Evolutionary conservation across 1,284 basidiomycete species (phyloP).

Genomic region (Wolfiporia cocos): DNA sequence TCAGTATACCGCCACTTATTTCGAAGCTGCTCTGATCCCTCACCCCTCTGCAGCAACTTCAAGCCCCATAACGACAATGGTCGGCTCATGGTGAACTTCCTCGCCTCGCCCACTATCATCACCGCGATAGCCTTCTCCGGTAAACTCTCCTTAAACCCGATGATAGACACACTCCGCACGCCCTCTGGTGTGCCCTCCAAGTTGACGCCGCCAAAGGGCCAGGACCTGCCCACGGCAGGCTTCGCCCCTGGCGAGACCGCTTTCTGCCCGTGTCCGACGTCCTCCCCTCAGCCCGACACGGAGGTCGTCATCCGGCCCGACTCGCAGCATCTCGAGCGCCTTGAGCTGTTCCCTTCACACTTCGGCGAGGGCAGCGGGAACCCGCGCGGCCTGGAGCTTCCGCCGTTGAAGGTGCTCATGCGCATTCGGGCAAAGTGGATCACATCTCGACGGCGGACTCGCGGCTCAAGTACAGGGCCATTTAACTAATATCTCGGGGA

Average conservation of each 20-base stretch:
- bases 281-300: slow-evolving; percentile 73
- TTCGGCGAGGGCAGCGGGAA: slow-evolving; percentile 53
- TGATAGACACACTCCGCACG: slow-evolving; percentile 75
- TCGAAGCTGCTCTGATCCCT: too few species aligned
- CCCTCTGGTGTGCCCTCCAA: slow-evolving; percentile 78
- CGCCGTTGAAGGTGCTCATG: slow-evolving; percentile 80
- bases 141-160: slow-evolving; percentile 96
- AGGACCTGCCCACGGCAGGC: slow-evolving; percentile 80
- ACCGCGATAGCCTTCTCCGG: too few species aligned
- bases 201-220: slow-evolving; percentile 83
- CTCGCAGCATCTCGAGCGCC: slow-evolving; percentile 82
- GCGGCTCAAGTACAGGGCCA: slow-evolving; percentile 98
- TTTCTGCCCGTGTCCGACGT: slow-evolving; percentile 78
- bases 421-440: slow-evolving; percentile 92
- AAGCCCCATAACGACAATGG: slow-evolving; percentile 98
- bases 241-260: slow-evolving; percentile 78
- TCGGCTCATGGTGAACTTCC: slow-evolving; percentile 85
- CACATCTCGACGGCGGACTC: slow-evolving; percentile 95
- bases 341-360: slow-evolving; percentile 83
- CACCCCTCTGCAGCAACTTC: slow-evolving; percentile 61
- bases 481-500: slow-evolving; percentile 94
- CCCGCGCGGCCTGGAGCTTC: slow-evolving; percentile 68
- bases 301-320: slow-evolving; percentile 75
- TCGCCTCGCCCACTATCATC: too few species aligned
- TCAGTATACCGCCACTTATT: too few species aligned